phyloP scores from a whole-genome alignment of 768 basidiomycete genomes.

The Auriculariales sp. region DNA sequence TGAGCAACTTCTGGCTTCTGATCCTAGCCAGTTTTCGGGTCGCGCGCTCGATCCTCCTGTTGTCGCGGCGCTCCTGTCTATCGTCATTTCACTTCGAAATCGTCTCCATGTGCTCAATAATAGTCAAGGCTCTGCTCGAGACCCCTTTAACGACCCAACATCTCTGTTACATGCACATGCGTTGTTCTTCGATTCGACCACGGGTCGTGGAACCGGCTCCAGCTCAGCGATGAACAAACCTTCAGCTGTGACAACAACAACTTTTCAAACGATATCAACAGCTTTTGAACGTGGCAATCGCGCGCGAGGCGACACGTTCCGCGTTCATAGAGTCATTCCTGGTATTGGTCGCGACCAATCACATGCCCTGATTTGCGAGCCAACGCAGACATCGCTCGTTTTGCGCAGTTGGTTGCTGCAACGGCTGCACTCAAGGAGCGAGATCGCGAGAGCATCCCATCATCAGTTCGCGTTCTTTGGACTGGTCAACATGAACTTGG shows the following conservation, averaged over 20 bases:
- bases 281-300: slow-evolving; percentile 35
- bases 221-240: slow-evolving; percentile 12
- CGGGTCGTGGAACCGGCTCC: slow-evolving; percentile 5
- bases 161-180: slow-evolving; percentile 37
- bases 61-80: slow-evolving; percentile 54
- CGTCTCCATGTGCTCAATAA: slow-evolving; percentile 41
- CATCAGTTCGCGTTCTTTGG: neutral
- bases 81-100: slow-evolving; percentile 53
- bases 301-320: slow-evolving; percentile 37
- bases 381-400: slow-evolving; percentile 37
- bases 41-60: slow-evolving; percentile 59
- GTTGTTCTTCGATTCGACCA: slow-evolving; percentile 9
- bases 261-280: slow-evolving; percentile 31
- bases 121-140: slow-evolving; percentile 39
- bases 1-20: neutral
- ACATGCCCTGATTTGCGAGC: slow-evolving; percentile 29
- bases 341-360: slow-evolving; percentile 36
- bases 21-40: slow-evolving; percentile 40
- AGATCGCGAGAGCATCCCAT: neutral
- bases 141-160: slow-evolving; percentile 63
- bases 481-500: slow-evolving; percentile 2
- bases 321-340: slow-evolving; percentile 49
- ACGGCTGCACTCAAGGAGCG: slow-evolving; percentile 2
- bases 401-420: slow-evolving; percentile 31
- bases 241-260: slow-evolving; percentile 25